Percentiles rank a stretch among this genome's conserved stretches.
These are phyloP conservation scores for Monosporascus ibericus DNA, from an alignment of 2,329 filamentous ascomycete species.

Conservation along the genomic window DNA sequence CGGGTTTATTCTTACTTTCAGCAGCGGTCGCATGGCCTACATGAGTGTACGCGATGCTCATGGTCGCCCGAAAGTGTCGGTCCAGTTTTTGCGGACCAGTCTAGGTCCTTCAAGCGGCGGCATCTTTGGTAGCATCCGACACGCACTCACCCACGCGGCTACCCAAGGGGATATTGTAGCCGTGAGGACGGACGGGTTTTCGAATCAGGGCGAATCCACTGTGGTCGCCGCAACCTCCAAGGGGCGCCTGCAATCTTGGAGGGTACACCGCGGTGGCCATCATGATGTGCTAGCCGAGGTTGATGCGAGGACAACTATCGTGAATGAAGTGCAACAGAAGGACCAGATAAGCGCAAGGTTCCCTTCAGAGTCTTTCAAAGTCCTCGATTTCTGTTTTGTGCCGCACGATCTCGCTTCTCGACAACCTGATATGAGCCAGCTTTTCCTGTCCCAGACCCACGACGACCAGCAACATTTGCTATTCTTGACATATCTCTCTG, in stretches of 20 bases:
- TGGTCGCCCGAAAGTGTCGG: slow-evolving; percentile 73
- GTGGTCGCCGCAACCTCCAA: slow-evolving; percentile 73
- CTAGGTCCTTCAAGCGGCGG: slow-evolving; percentile 53
- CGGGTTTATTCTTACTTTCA: slow-evolving; percentile 80
- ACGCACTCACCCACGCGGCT: slow-evolving; percentile 63
- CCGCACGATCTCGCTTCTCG: slow-evolving; percentile 45
- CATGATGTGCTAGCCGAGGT: slow-evolving; percentile 67
- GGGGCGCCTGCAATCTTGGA: slow-evolving; percentile 79
- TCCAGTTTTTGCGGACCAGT: slow-evolving; percentile 66
- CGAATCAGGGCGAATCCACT: slow-evolving; percentile 75
- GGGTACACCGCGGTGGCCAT: slow-evolving; percentile 80
- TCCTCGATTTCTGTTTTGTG: slow-evolving; percentile 75
- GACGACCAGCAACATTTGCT: slow-evolving; percentile 55
- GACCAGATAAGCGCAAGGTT: slow-evolving; percentile 43
- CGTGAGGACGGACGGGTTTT: slow-evolving; percentile 65
- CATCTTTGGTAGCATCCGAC: slow-evolving; percentile 75
- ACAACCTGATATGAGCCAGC: slow-evolving; percentile 42
- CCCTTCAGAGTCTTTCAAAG: slow-evolving; percentile 56
- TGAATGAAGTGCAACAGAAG: slow-evolving; percentile 53
- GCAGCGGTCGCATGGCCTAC: slow-evolving; percentile 79
- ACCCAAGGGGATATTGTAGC: slow-evolving; percentile 75
- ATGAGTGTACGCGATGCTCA: slow-evolving; percentile 80
- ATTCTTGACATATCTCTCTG: slow-evolving; percentile 53
- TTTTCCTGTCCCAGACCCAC: slow-evolving; percentile 41
- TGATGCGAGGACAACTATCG: slow-evolving; percentile 61